Evolutionary conservation across 768 basidiomycete genomes (phyloP).

Genomic region (Trametes meyenii): DNA sequence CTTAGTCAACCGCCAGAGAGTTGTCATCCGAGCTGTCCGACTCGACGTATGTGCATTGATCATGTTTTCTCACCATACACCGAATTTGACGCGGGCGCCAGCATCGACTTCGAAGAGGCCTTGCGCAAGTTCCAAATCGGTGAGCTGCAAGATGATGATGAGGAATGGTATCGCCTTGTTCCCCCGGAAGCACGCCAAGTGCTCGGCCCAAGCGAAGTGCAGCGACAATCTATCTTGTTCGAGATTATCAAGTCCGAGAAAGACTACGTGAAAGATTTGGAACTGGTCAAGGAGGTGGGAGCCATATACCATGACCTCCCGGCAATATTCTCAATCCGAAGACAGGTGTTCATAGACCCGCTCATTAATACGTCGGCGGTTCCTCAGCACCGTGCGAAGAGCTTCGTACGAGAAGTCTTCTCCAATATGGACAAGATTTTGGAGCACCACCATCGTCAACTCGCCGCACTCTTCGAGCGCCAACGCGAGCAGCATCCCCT

Average conservation of each 20-base stretch:
- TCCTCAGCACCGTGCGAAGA: slow-evolving; percentile 64
- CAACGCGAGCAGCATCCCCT: slow-evolving; percentile 87
- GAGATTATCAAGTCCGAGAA: slow-evolving; percentile 90
- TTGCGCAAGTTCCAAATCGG: slow-evolving; percentile 70
- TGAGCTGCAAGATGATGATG: slow-evolving; percentile 63
- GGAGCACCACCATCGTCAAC: slow-evolving; percentile 65
- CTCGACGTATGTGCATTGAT: slow-evolving; percentile 24
- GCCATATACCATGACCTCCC: not conserved
- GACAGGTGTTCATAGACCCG: slow-evolving; percentile 73
- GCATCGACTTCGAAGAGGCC: slow-evolving; percentile 64
- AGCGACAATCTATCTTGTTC: slow-evolving; percentile 84
- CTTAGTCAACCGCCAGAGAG: slow-evolving; percentile 21
- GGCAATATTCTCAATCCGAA: not conserved
- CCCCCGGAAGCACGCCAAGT: slow-evolving; percentile 70
- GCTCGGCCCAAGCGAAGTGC: slow-evolving; percentile 76
- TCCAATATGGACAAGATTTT: slow-evolving; percentile 76
- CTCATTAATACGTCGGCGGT: slow-evolving; percentile 59
- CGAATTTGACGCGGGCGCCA: slow-evolving; percentile 27
- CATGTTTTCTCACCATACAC: not conserved
- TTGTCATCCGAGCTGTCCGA: slow-evolving; percentile 31
- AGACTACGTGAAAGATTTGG: slow-evolving; percentile 84
- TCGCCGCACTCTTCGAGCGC: slow-evolving; percentile 72
- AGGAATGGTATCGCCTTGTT: slow-evolving; percentile 84
- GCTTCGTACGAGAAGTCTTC: slow-evolving; percentile 82
- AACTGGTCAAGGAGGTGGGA: slow-evolving; percentile 64